Evolutionary conservation across 2,329 filamentous ascomycete genomes (phyloP), one percentile per base, ranked within the genome.

Genomic region (Beauveria bassiana): DNA sequence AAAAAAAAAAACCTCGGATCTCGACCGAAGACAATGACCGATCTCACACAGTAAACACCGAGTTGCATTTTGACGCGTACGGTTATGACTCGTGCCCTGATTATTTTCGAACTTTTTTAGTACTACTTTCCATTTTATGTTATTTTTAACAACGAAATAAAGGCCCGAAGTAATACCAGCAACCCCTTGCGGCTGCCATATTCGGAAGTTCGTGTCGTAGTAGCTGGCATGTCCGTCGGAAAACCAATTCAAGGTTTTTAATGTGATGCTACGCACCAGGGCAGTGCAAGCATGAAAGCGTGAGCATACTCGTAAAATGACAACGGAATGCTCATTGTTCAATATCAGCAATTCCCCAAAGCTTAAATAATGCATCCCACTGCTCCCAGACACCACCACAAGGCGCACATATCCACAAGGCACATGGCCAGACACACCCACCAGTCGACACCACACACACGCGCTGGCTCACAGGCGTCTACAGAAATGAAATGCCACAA

Each of bases 11-110:
- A 22, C 20, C 22, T 51, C 57, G 57, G 57, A 59, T 52, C 57
- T 52, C 57, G 57, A 59, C 57, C 57, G 57, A 59, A 43, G 57
- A 40, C n/a, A 46, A 50, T 26, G 31, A 52, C 47, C 38, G 38
- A 52, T 52, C 46, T 43, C 18, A 42, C 34, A 45, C 31, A 31
- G 38, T 59, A 52, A 59, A 52, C 57, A 49, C 57, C 57, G 57
- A 59, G 57, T 24, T 52, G 38, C 38, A 24, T 51, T 50, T 51
- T 59, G 18, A 38, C 42, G 40, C 28, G 22, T 42, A 18, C 26
- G 10, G 14, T 26, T 59, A 42, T 50, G 46, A 59, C 56, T 59
- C 56, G 56, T 59, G 56, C 45, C 16, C 45, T 57, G 10, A 9
- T 22, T 34, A 18, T 18, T 20, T 40, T 58, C 16, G 34, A 12